A percentile compares a stretch with the other conserved stretches of the same genome.
Conservation (phyloP, 2,329 filamentous ascomycete genomes). For the Moelleriella libera region DNA sequence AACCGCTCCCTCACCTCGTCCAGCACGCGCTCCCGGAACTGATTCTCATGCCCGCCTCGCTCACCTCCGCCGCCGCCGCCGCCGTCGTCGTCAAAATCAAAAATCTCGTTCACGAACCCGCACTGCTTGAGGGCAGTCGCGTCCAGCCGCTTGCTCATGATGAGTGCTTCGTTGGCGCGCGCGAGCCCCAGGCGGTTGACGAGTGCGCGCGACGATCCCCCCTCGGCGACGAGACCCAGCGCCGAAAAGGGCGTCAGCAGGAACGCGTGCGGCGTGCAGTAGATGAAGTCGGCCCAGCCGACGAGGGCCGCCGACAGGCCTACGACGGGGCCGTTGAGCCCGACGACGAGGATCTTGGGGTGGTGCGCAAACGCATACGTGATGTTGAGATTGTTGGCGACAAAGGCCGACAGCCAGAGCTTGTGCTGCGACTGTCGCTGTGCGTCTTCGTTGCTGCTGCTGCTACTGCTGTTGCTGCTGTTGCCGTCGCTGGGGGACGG, state of each 20-base stretch:
- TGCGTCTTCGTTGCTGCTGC: constrained; percentile 8
- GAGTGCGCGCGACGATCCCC: constrained; percentile 64
- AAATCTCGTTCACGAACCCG: constrained; percentile 70
- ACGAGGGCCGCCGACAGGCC: constrained; percentile 77
- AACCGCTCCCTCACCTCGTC: constrained; percentile 69
- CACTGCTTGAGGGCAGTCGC: constrained; percentile 58
- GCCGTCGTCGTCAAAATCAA: constrained; percentile 12
- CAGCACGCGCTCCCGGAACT: constrained; percentile 59
- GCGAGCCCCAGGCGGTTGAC: constrained; percentile 66
- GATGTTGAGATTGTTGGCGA: constrained; percentile 75
- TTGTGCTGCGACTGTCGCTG: constrained; percentile 26
- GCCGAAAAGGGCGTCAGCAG: constrained; percentile 85
- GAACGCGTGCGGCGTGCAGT: constrained; percentile 68
- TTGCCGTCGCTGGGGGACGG: constrained; percentile 13
- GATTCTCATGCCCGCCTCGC: constrained; percentile 40
- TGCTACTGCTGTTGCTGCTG: neutral
- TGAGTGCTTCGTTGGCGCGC: constrained; percentile 81
- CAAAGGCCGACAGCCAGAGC: constrained; percentile 57
- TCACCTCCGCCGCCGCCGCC: no score
- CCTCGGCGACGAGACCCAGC: constrained; percentile 81
- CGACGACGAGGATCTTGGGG: constrained; percentile 83
- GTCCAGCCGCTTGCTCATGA: constrained; percentile 71
- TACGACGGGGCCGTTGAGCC: constrained; percentile 82
- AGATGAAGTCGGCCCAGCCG: constrained; percentile 83
- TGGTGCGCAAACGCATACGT: constrained; percentile 86